Evolutionary conservation across 192 early-diverging fungal species (phyloP).

Genomic region (Coemansia sp.): DNA sequence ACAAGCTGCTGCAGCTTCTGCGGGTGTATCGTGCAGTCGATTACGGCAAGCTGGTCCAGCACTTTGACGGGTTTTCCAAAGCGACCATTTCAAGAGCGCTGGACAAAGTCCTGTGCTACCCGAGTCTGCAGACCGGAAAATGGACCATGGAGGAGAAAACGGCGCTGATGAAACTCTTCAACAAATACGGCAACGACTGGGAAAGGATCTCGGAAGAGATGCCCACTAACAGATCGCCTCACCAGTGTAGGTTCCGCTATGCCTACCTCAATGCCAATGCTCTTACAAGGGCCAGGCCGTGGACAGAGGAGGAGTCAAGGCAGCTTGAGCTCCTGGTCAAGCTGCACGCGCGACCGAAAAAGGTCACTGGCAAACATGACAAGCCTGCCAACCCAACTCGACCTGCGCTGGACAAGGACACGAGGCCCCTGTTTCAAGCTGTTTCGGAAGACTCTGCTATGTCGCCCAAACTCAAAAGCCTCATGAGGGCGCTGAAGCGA

Average conservation of each 20-base stretch:
- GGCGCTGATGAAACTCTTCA: slow-evolving; percentile 14
- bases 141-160: slow-evolving; percentile 21
- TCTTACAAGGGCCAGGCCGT: too few species aligned
- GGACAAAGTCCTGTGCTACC: not conserved
- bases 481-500: not conserved
- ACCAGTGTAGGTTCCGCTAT: slow-evolving; percentile 18
- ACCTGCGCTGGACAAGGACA: not conserved
- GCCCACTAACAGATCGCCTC: slow-evolving; percentile 18
- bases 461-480: not conserved
- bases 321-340: slow-evolving; percentile 29
- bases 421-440: not conserved
- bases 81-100: slow-evolving; percentile 6
- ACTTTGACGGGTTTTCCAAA: slow-evolving; percentile 9
- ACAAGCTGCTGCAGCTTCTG: slow-evolving; percentile 12
- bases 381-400: not conserved
- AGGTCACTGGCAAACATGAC: too few species aligned
- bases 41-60: not conserved
- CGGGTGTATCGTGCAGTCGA: slow-evolving; percentile 6
- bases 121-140: not conserved
- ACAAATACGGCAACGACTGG: slow-evolving; percentile 22
- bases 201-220: slow-evolving; percentile 9
- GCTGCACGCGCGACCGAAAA: not conserved
- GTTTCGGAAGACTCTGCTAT: not conserved
- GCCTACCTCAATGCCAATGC: too few species aligned
- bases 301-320: slow-evolving; percentile 14